Percentiles rank a stretch among this genome's conserved stretches.
phyloP scores from a whole-genome alignment of 1,139 yeast species.

The Wickerhamomyces sp. region DNA sequence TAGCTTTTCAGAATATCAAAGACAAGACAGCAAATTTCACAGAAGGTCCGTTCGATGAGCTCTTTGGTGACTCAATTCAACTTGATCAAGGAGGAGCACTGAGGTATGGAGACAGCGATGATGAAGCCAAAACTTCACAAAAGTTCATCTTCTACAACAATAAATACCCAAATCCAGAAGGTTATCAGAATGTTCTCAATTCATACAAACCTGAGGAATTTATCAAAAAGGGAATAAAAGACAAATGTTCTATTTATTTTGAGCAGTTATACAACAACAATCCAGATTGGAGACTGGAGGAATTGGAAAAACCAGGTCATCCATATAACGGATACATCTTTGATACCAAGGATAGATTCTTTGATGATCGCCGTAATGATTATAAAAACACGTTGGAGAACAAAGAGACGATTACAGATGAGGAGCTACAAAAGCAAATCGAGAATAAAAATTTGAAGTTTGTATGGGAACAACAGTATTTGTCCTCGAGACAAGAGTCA shows the following conservation, averaged over 20 bases:
- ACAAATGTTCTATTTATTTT: conserved; percentile 27
- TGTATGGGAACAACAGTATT: conserved; percentile 17
- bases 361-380: conserved; percentile 14
- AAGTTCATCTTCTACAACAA: conserved; percentile 13
- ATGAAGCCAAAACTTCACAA: not conserved
- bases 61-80: no score
- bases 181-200: conserved; percentile 15
- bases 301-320: conserved; percentile 15
- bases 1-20: no score
- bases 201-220: conserved; percentile 13
- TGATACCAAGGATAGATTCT: conserved; percentile 18
- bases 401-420: conserved; percentile 11
- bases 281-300: conserved; percentile 25
- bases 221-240: conserved; percentile 8
- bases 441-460: conserved; percentile 9
- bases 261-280: conserved; percentile 17
- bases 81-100: no score
- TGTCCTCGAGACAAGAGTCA: conserved; percentile 11
- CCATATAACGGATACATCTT: conserved; percentile 20
- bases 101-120: not conserved
- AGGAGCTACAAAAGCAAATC: conserved; percentile 9
- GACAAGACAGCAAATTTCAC: no score
- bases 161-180: conserved; percentile 16
- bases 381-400: conserved; percentile 11
- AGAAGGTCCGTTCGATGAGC: no score